These are phyloP conservation scores for Pestalotiopsis sp. DNA, from an alignment of 2,329 filamentous ascomycete species.

Conservation along the genomic window DNA sequence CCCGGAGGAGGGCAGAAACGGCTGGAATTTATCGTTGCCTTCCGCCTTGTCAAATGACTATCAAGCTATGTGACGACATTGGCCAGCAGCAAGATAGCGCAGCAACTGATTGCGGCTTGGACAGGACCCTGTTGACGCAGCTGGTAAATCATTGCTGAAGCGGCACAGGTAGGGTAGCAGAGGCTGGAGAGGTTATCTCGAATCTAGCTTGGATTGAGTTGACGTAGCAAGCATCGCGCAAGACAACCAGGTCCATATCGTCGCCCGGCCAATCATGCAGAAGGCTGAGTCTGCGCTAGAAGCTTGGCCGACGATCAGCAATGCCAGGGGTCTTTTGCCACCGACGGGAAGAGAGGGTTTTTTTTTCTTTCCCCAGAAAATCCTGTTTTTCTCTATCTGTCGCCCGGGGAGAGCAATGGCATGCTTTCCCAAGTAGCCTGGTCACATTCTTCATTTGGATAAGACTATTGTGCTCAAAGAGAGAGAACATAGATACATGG, in stretches of 20 bases:
- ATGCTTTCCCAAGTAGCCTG: not conserved
- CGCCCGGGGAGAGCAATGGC: not conserved
- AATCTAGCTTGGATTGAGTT: conserved; percentile 4
- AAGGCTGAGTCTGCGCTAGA: not conserved
- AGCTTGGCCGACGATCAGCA: conserved; percentile 11
- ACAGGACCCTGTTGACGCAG: not conserved
- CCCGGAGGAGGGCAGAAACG: conserved; percentile 14
- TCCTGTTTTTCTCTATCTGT: conserved; percentile 1
- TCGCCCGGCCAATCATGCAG: not conserved
- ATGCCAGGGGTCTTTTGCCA: conserved; percentile 1
- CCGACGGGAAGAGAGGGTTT: not conserved
- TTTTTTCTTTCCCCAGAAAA: not conserved
- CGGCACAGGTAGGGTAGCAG: conserved; percentile 2
- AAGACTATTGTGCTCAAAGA: not conserved
- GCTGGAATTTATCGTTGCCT: conserved; percentile 15
- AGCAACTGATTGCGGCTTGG: not conserved
- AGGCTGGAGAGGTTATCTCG: conserved; percentile 7
- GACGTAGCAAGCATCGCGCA: not conserved
- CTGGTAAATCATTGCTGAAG: conserved; percentile 1
- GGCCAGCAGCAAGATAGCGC: not conserved
- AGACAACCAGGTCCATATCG: not conserved
- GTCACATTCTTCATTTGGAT: not conserved
- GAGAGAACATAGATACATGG: too few species aligned
- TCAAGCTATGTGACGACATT: conserved; percentile 13
- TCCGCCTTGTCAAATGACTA: not conserved